Percentiles rank a stretch among this genome's conserved stretches.
These are phyloP conservation scores for Plasmodium vinckei DNA, from an alignment of 169 alveolate genomes.

Conservation along the genomic window DNA sequence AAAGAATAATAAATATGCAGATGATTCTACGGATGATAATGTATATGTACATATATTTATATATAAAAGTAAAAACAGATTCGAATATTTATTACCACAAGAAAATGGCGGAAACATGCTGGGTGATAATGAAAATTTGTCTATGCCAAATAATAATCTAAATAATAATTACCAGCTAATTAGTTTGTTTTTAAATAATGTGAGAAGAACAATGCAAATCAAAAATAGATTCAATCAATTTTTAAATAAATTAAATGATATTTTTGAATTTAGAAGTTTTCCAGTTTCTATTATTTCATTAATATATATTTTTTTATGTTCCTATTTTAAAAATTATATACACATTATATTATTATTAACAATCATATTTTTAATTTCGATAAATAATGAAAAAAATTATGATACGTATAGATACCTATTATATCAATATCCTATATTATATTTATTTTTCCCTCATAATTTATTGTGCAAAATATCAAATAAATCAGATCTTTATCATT, in stretches of 20 bases:
- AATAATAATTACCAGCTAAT: slow-evolving; percentile 65
- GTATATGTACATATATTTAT: slow-evolving; percentile 55
- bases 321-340: slow-evolving; percentile 56
- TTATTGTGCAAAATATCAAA: slow-evolving; percentile 57
- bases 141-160: slow-evolving; percentile 34
- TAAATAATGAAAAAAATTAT: slow-evolving; percentile 69
- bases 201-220: slow-evolving; percentile 66
- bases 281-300: slow-evolving; percentile 48
- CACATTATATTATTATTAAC: slow-evolving; percentile 47
- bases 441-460: slow-evolving; percentile 57
- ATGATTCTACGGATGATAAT: slow-evolving; percentile 36
- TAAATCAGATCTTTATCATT: slow-evolving; percentile 48
- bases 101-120: slow-evolving; percentile 31
- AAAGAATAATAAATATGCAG: slow-evolving; percentile 29
- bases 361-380: slow-evolving; percentile 12
- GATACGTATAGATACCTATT: slow-evolving; percentile 32
- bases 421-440: slow-evolving; percentile 58
- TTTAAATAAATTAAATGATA: slow-evolving; percentile 38
- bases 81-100: slow-evolving; percentile 54
- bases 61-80: slow-evolving; percentile 72
- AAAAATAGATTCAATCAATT: slow-evolving; percentile 31
- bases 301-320: slow-evolving; percentile 47
- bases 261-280: slow-evolving; percentile 62
- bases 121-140: slow-evolving; percentile 44
- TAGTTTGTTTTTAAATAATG: slow-evolving; percentile 56